phyloP scores from a whole-genome alignment of 2,329 filamentous ascomycete species.

The Diaporthe australafricana region DNA sequence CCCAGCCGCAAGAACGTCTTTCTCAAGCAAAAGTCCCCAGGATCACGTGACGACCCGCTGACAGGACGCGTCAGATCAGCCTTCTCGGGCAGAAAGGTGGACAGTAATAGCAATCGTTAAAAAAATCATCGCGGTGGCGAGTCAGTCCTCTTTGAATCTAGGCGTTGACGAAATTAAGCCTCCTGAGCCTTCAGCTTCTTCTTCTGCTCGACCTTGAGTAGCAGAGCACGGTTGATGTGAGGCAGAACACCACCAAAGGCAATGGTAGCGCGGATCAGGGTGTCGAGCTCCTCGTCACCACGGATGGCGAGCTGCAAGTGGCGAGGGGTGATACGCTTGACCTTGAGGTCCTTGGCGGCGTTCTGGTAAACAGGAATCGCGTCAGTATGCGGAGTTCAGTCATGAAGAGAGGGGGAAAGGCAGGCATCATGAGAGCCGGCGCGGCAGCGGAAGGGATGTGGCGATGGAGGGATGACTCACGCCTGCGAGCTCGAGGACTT shows the following conservation, averaged over 20 bases:
- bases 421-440: constrained; percentile 12
- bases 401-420: too few species aligned
- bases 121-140: constrained; percentile 5
- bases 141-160: neutral
- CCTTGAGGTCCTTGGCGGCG: constrained; percentile 98
- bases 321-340: constrained; percentile 99
- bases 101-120: constrained; percentile 8
- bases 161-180: constrained; percentile 41
- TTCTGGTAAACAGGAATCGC: constrained; percentile 65
- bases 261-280: constrained; percentile 96
- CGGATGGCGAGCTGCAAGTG: constrained; percentile 98
- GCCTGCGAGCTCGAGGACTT: constrained; percentile 97
- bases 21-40: neutral
- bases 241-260: constrained; percentile 98
- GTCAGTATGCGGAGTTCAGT: neutral
- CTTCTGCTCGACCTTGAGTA: constrained; percentile 62
- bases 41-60: neutral
- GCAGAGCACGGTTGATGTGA: constrained; percentile 96
- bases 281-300: constrained; percentile 98
- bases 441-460: constrained; percentile 24
- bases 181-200: constrained; percentile 53
- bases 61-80: neutral
- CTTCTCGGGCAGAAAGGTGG: constrained; percentile 12
- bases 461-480: constrained; percentile 59
- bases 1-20: neutral